Evolutionary conservation across 805 yeast genomes (phyloP).

Genomic region (Suhomyces pyralidae): DNA sequence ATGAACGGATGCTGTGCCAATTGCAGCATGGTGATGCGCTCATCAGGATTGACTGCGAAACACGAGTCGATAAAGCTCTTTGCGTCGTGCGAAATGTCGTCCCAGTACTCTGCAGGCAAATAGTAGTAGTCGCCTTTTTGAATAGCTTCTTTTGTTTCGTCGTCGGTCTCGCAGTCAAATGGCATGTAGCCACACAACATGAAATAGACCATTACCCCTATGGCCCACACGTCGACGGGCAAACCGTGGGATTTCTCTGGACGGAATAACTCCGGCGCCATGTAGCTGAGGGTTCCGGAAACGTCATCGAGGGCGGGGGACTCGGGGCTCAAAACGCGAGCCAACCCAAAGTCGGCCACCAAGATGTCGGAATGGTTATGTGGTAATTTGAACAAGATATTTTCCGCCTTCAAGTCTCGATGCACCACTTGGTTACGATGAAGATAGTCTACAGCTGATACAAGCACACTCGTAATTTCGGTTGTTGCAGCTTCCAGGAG

Average conservation of each 20-base stretch:
- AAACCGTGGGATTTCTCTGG: conserved; percentile 51
- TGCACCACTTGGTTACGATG: conserved; percentile 62
- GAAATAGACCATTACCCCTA: conserved; percentile 70
- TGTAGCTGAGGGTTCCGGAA: conserved; percentile 70
- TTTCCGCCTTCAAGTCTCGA: conserved; percentile 73
- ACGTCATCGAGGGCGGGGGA: conserved; percentile 40
- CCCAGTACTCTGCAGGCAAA: conserved; percentile 62
- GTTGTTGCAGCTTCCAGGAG: conserved; percentile 48
- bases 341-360: conserved; percentile 65
- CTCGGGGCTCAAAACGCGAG: conserved; percentile 41
- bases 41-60: conserved; percentile 42
- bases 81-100: conserved; percentile 48
- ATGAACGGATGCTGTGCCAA: conserved; percentile 44
- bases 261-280: conserved; percentile 67
- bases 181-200: conserved; percentile 75
- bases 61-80: conserved; percentile 58
- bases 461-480: conserved; percentile 47
- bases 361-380: conserved; percentile 35
- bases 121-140: conserved; percentile 52
- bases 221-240: conserved; percentile 72
- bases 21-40: conserved; percentile 46
- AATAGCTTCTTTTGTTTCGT: conserved; percentile 67
- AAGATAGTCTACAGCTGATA: conserved; percentile 55
- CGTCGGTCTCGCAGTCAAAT: conserved; percentile 68
- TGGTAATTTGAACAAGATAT: conserved; percentile 47